phyloP scores from a whole-genome alignment of 2,329 filamentous ascomycete genomes.

The Bertia moriformis region DNA sequence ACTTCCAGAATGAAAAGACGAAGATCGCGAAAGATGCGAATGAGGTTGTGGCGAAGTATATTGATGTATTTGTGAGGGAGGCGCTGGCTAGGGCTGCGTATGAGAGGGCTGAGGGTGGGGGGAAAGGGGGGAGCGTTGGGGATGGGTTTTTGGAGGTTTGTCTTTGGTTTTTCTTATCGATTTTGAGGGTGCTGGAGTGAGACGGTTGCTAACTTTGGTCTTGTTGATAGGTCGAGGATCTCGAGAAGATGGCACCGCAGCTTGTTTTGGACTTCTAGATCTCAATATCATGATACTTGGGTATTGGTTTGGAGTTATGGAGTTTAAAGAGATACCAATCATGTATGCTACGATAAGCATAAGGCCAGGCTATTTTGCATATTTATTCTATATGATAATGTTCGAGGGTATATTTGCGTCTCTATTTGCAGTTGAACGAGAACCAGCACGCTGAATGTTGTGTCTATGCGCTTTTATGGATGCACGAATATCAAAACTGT shows the following conservation, averaged over 20 bases:
- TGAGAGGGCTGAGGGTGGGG: conserved; percentile 39
- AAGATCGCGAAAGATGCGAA: conserved; percentile 67
- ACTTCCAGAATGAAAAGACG: conserved; percentile 60
- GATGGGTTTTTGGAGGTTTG: conserved; percentile 62
- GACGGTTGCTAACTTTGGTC: too few relatives aligned
- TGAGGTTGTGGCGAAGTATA: conserved; percentile 63
- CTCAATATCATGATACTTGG: background rate
- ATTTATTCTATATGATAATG: too few relatives aligned
- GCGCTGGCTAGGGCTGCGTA: conserved; percentile 67
- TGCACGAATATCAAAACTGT: too few relatives aligned
- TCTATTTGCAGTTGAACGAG: too few relatives aligned
- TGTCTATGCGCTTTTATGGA: too few relatives aligned
- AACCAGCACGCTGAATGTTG: too few relatives aligned
- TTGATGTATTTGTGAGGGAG: conserved; percentile 83
- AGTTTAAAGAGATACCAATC: background rate
- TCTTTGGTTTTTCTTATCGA: conserved; percentile 4
- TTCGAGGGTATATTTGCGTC: too few relatives aligned
- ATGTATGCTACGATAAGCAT: background rate
- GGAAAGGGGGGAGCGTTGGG: conserved; percentile 13
- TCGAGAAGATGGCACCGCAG: background rate
- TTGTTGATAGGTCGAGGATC: background rate
- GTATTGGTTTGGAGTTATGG: background rate
- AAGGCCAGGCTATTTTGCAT: too few relatives aligned
- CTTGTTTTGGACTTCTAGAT: background rate
- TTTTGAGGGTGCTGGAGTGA: background rate